Evolutionary conservation across 2,329 filamentous ascomycete species (phyloP), one percentile per base, ranked within the genome.

Genomic region (Trichoderma guizhouense): DNA sequence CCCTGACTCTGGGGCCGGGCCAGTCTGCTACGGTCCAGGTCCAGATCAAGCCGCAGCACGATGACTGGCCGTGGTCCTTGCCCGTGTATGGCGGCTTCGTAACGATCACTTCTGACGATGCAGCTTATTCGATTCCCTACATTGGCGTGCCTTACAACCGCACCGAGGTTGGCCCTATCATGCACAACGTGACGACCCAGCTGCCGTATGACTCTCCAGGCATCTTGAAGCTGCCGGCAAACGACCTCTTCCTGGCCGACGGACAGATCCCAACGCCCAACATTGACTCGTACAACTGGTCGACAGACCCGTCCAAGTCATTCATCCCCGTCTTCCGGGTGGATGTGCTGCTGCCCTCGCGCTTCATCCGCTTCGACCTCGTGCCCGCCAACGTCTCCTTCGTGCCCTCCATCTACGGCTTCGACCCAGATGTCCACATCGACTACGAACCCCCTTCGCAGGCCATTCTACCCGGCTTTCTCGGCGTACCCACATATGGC

Each of bases 11-110:
- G 4, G 39, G 30, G 8, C 57, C 66, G 1, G 66, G 66, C 24
- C 66, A 69, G 36, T 69, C 57, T 5, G 66, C 30, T 5, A 53
- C 66, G 2, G 8, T 69, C 15, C n/a, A 62, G 55, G 66, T 60
- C 4, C 57, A 62, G 15, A 62, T 69, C 30, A 69, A 58, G 15
- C 57, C 66, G 9, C 66, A 69, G 21, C 28, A 61, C 7, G 66
- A 69, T 14, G 5, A 34, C 6, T 69, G 57, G 28, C 66, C 66
- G 14, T 69, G 43, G 15, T 61, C 66, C 3, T 4, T 53, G n/a
- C 61, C 69, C 1, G 58, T 66, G 43, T 71, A 71, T 15, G 34
- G 47, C 5, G 69, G 69, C 12, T 71, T 47, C 30, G 53, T 65
- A 28, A 32, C 43, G 36, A 34, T 66, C 4, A 26, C 21, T n/a